Evolutionary conservation across 176 grass and related monocot species (phyloP).

Genomic region (Phoenix roebelenii): DNA sequence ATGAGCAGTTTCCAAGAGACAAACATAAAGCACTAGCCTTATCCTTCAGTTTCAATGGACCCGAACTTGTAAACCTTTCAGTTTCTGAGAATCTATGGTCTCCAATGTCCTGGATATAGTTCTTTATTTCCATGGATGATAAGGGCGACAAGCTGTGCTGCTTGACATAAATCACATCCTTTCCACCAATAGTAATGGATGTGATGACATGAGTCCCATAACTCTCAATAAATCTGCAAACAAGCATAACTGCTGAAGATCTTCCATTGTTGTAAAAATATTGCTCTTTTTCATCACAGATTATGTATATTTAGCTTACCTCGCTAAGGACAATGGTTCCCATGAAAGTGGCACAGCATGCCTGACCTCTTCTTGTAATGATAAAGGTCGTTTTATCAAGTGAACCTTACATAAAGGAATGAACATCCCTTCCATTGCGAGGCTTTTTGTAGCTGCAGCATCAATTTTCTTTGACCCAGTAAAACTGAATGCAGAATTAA

Average conservation of each 20-base stretch:
- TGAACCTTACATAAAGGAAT: constrained; percentile 43
- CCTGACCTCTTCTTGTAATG: constrained; percentile 36
- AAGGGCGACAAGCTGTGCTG: constrained; percentile 44
- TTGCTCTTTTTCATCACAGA: neutral
- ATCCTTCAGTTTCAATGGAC: constrained; percentile 37
- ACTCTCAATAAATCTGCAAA: constrained; percentile 64
- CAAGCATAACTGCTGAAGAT: constrained; percentile 2
- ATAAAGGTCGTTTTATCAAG: constrained; percentile 18
- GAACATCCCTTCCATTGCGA: constrained; percentile 39
- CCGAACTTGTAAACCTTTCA: constrained; percentile 30
- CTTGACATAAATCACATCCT: constrained; percentile 58
- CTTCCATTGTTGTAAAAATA: constrained; percentile 6
- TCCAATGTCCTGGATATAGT: constrained; percentile 47
- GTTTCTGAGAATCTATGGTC: constrained; percentile 49
- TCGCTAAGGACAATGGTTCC: constrained; percentile 53
- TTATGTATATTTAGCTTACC: constrained; percentile 20
- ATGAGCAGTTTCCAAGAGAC: constrained; percentile 1
- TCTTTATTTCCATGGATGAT: constrained; percentile 41
- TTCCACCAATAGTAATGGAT: constrained; percentile 52
- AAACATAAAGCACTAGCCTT: constrained; percentile 32
- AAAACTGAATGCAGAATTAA: constrained; percentile 51
- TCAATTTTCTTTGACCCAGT: constrained; percentile 53
- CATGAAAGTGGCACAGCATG: constrained; percentile 38
- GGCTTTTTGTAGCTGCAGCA: constrained; percentile 44
- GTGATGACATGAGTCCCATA: constrained; percentile 60